Base-by-base conservation (phyloP, 192 early-diverging fungal genomes). In the Gaertneriomyces sp. region DNA sequence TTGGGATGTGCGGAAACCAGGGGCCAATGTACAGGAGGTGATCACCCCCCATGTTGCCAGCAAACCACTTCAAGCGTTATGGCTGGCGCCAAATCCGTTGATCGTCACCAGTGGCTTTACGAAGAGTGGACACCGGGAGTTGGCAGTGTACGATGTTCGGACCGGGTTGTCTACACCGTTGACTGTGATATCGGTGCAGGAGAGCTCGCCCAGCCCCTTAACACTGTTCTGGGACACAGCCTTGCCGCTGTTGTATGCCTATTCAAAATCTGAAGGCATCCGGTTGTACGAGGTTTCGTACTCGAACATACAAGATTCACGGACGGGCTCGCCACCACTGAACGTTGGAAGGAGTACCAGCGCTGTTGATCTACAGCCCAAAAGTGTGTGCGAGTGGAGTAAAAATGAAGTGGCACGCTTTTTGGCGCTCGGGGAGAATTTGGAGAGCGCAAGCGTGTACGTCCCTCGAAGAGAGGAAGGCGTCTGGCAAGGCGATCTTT, bases 381-480 rank as follows among this genome's bases (percentile, higher is more conserved):
- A 75, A 53, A 8, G 16, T 8, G 11, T 55, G 9, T 71, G 68
- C 50, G 53, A 53, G 33, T 40, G 6, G 7, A 11, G 9, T 19
- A 75, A 71, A 60, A 64, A 59, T 38, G 73, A 75, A 50, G 61
- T 75, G 17, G 73, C 73, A 1, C 44, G 73, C 20, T 75, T 75
- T 41, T 14, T 72, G 19, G n/a, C 42, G 20, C 60, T 71, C 42
- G 60, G 68, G 64, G 62, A 42, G n/a, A 40, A 58, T 10, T 33
- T 33, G 25, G 25, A 33, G 25, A 1, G 25, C 25, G 25, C 25
- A 33, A 33, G 25, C 25, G 25, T 33, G 25, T 33, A 33, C 25
- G 25, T 33, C 25, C 25, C 25, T 2, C 25, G 25, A 33, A 0
- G 25, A 33, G 25, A 33, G 25, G 25, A 33, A 33, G 25, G 25